A percentile compares a stretch with the other conserved stretches of the same genome.
Conservation (phyloP, 2,329 filamentous ascomycete species). For the Calonectria hawksworthii region DNA sequence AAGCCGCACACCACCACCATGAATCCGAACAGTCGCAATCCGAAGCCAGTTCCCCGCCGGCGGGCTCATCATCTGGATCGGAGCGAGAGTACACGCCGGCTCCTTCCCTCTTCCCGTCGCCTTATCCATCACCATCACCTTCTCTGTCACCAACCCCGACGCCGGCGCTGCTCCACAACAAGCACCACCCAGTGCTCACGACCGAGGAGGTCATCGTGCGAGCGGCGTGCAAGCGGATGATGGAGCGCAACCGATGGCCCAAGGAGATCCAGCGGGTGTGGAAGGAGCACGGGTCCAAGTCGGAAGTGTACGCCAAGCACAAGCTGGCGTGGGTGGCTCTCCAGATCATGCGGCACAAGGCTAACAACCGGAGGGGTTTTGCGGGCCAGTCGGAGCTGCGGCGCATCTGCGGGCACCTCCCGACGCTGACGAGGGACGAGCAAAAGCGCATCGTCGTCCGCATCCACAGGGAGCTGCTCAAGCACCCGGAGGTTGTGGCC, state of each 20-base stretch:
- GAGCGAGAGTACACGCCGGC: not conserved
- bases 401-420: not conserved
- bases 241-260: not conserved
- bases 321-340: conserved; percentile 6
- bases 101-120: not conserved
- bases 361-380: not conserved
- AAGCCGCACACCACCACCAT: not conserved
- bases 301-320: not conserved
- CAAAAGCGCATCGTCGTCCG: not conserved
- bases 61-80: not conserved
- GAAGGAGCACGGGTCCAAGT: not conserved
- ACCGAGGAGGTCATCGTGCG: not conserved
- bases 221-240: not conserved
- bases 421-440: not conserved
- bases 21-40: not conserved
- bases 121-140: not conserved
- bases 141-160: not conserved
- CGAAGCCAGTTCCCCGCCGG: not conserved
- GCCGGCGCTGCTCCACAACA: not conserved
- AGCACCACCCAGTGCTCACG: not conserved
- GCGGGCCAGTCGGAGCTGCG: not conserved
- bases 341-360: not conserved
- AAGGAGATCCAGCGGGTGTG: not conserved
- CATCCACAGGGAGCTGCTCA: not conserved
- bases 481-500: not conserved